phyloP scores from a whole-genome alignment of 2,329 filamentous ascomycete species.

The Cladosporium sphaerospermum region DNA sequence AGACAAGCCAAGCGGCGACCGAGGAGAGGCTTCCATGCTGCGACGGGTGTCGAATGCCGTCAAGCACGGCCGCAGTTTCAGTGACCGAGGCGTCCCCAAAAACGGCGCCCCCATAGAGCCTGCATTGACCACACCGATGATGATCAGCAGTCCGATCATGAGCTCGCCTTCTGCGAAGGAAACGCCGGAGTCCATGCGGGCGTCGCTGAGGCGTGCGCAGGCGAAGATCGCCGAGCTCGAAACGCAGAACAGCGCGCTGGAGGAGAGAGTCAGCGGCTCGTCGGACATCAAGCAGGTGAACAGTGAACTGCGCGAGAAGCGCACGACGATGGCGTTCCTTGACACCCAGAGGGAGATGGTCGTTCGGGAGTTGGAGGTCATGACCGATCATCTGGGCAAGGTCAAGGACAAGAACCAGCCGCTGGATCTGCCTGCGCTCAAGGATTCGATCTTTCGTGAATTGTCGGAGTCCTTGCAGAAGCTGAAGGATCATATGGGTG shows the following conservation, averaged over 20 bases:
- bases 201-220: conserved; percentile 73
- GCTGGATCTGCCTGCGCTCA: conserved; percentile 68
- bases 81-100: conserved; percentile 45
- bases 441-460: conserved; percentile 56
- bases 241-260: conserved; percentile 59
- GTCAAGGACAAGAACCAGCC: conserved; percentile 78
- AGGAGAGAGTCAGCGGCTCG: conserved; percentile 50
- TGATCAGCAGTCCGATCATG: conserved; percentile 36
- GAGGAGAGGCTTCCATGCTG: conserved; percentile 59
- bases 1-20: conserved; percentile 43
- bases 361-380: conserved; percentile 81
- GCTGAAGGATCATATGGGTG: conserved; percentile 72
- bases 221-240: conserved; percentile 82
- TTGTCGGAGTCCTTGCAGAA: conserved; percentile 57
- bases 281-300: conserved; percentile 69
- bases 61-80: conserved; percentile 84
- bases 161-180: conserved; percentile 44
- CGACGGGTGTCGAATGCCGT: conserved; percentile 89
- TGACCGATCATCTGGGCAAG: conserved; percentile 80
- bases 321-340: conserved; percentile 88
- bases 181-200: conserved; percentile 47
- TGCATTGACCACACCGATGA: conserved; percentile 17
- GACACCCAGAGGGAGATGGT: conserved; percentile 95
- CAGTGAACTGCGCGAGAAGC: conserved; percentile 82
- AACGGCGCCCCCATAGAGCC: conserved; percentile 6